phyloP scores from a whole-genome alignment of 176 grass and related monocot species.

The Ensete ventricosum region DNA sequence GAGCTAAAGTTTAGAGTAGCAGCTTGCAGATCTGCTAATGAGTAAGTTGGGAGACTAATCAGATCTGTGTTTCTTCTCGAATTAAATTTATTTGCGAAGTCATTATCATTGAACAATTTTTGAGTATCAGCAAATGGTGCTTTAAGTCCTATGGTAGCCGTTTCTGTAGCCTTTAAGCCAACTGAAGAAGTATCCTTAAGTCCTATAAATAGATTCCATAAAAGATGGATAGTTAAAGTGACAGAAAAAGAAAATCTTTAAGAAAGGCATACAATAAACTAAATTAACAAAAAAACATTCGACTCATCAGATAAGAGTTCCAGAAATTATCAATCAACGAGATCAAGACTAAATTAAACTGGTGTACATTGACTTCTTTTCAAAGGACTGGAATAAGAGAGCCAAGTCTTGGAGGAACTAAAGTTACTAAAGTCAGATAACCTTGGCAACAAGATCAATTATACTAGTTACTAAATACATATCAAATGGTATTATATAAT shows the following conservation, averaged over 20 bases:
- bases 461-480: no score
- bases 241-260: not conserved
- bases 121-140: constrained; percentile 31
- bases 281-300: not conserved
- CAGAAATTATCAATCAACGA: not conserved
- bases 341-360: no score
- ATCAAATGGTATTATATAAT: no score
- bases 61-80: constrained; percentile 45
- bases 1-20: constrained; percentile 59
- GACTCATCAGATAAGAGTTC: not conserved
- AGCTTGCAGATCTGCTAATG: constrained; percentile 60
- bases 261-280: not conserved
- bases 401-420: no score
- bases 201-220: constrained; percentile 24
- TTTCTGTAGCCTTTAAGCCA: constrained; percentile 53
- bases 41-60: constrained; percentile 35
- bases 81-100: constrained; percentile 57
- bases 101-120: constrained; percentile 53
- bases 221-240: not conserved
- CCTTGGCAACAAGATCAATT: no score
- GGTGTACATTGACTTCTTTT: no score
- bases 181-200: constrained; percentile 30
- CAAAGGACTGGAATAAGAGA: no score
- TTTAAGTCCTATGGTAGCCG: constrained; percentile 22
- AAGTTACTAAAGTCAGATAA: no score